Evolutionary conservation across 1,139 yeast genomes (phyloP), one percentile per base, ranked within the genome.

Genomic region (Candida sp.): DNA sequence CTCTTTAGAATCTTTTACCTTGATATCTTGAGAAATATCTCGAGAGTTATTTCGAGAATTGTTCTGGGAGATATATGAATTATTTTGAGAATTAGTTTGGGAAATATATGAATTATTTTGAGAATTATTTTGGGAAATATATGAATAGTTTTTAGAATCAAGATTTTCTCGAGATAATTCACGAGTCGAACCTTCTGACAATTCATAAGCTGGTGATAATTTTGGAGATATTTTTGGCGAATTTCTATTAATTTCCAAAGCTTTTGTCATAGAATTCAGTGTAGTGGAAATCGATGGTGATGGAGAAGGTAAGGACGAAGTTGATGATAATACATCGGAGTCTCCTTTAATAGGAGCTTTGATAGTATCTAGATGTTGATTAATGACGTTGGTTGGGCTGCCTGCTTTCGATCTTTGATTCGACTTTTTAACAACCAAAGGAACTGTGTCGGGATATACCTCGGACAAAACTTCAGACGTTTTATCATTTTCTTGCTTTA

Each of bases 391-490:
- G 23, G 21, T 34, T 15, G 23, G 23, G 6, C n/a, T 6, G 23
- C 12, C 5, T 34, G 22, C 5, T n/a, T 34, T 34, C 22, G 27
- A 25, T n/a, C 22, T 33, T 30, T 34, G 22, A 22, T 33, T 34
- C 8, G 40, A 19, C 43, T 75, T 77, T 42, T 55, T 63, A 21
- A 75, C 61, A 5, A 68, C 51, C 39, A 76, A 59, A 1, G 78
- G 79, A 2, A 64, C 56, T 35, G 66, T 74, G 19, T 52, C 54
- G 2, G 74, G 68, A 43, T 59, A 72, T 1, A 69, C 54, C 42
- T 77, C 81, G 49, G 79, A 73, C 30, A 74, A 54, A 1, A 71
- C 68, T 45, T 77, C 82, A 4, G 68, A 57, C 7, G 55, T 52
- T 43, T 57, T 60, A 6, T 61, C 66, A 21, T 67, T 67, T 3